Percentiles rank a stretch among this genome's conserved stretches.
Evolutionary conservation across 257 asterid genomes (phyloP).

Genomic region (Solanum rostratum): DNA sequence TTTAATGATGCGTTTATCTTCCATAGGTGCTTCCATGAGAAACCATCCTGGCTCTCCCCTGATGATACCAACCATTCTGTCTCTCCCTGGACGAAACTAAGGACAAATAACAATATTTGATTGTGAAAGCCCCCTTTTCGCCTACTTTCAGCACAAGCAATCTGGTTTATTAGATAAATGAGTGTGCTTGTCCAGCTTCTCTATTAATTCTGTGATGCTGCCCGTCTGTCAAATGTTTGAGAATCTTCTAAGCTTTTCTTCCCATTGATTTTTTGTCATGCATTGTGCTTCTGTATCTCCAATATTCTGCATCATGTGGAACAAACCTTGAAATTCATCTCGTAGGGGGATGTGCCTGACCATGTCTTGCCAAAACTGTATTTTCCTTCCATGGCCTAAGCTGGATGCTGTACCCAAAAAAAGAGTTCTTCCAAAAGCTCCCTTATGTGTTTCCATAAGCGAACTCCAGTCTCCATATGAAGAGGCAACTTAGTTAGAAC

Average conservation of each 20-base stretch:
- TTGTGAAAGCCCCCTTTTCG: background rate
- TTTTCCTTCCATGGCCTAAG: background rate
- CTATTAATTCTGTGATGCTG: background rate
- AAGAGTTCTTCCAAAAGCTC: background rate
- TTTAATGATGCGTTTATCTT: background rate
- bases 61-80: background rate
- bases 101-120: background rate
- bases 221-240: background rate
- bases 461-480: background rate
- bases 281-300: background rate
- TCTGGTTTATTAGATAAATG: background rate
- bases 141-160: background rate
- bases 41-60: background rate
- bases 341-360: background rate
- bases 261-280: background rate
- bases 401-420: background rate
- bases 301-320: background rate
- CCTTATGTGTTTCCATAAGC: background rate
- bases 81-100: background rate
- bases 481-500: background rate
- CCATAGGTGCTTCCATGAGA: background rate
- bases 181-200: background rate
- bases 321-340: background rate
- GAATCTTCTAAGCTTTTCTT: background rate
- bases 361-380: background rate